Base-by-base conservation (phyloP, 164 flowering plant genomes). In the Vitis rotundifolia region DNA sequence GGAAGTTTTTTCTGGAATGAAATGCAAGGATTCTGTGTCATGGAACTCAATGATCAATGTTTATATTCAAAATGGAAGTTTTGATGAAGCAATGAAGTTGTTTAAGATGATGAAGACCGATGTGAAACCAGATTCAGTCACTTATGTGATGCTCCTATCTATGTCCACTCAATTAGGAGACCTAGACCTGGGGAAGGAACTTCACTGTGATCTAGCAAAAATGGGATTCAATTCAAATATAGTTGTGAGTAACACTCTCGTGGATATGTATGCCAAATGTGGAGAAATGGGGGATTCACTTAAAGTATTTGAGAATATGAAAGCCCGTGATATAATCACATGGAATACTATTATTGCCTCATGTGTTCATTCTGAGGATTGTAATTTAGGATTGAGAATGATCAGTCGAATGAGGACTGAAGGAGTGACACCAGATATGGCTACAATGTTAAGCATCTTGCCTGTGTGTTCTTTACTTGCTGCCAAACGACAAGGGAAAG, bases 311-410 rank as follows among this genome's bases (percentile, higher is more conserved):
- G 75, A 73, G 59, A 71, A 29, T 64, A 80, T 86, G 87, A 58
- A 70, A 60, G 16, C 28, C 52, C 79, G 82, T 59, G 88, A 87
- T 68, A 63, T 65, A n/a, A 77, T 88, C 52, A 74, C 89, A 12
- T 88, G 91, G 91, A 88, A 84, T 59, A 78, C 85, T 49, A 76
- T 88, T 13, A 75, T 88, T 60, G 70, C 78, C 60, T 81, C 87
- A 14, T 81, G 79, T 72, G 77, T 77, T 68, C 85, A 73, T 29
- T 66, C 64, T 65, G 84, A 81, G 15, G 73, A 78, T 50, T 69
- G 76, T 70, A 56, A 28, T 67, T 54, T 77, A 66, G 89, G 85
- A 59, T 73, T 84, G 48, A 60, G 68, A 68, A 75, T 84, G 74
- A 59, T 77, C 61, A 66, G 67, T 53, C 68, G 63, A 59, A 85